Evolutionary conservation across 208 protist genomes (phyloP), one percentile per base, ranked within the genome.

Genomic region (Leishmania amazonensis): DNA sequence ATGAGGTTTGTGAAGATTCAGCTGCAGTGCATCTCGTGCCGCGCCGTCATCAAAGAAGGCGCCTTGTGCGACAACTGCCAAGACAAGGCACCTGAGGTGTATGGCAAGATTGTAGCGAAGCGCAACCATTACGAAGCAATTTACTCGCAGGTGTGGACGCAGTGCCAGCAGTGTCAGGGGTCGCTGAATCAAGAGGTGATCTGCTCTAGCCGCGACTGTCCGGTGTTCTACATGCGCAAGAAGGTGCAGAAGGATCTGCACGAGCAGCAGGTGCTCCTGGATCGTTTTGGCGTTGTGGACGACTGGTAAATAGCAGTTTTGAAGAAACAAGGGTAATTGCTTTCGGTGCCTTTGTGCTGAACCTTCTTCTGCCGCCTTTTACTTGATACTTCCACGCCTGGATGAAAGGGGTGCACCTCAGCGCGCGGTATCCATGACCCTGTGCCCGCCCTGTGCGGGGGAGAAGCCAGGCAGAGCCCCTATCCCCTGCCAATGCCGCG

Each of bases 201-300:
- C 17, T 98, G 96, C 89, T 93, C 94, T 19, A 99, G 96, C 85
- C 90, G 94, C 58, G 99, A 99, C 87, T 99, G 99, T 90, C 99
- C 99, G 6, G 99, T 99, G 35, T 99, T 99, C 90, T 99, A 99
- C 92, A 99, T 99, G 95, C 94, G 99, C 73, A 99, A 99, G 78
- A 99, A 99, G 92, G 99, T 99, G 6, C 98, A 99, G 87, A 99
- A 99, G 79, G 99, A 99, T 85, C 80, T 99, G 11, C 76, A 80
- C 40, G 99, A 99, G 51, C 97, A 98, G 70, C 91, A 99, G 81
- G 87, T 89, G 19, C 79, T 96, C 17, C 81, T 99, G 1, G 91
- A 99, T 68, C 96, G 98, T 57, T 99, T 99, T 84, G 96, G 95
- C 60, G 83, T 96, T 35, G 88, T 98, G 42, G 92, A 97, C 51